Conservation (phyloP, 371 early-diverging fungal species). For the Syncephalastrum sp. region DNA sequence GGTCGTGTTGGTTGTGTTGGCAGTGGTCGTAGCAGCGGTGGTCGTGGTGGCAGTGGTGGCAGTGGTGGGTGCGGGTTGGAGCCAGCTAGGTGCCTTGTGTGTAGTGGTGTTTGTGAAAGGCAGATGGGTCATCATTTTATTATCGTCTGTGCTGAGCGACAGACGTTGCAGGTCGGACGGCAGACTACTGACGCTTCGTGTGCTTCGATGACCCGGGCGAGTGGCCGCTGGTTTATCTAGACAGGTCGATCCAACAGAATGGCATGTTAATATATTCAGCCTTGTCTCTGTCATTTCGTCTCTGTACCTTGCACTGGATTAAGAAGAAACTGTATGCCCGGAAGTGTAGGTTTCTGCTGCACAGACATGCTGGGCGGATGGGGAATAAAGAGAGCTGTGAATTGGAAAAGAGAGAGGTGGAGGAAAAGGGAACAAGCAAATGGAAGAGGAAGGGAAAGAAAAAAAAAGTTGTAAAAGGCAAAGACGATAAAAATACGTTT, state of each 20-base stretch:
- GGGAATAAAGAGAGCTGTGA: slow-evolving; percentile 1
- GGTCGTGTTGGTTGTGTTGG: background rate
- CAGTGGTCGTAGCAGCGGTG: background rate
- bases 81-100: slow-evolving; percentile 12
- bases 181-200: slow-evolving; percentile 20
- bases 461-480: background rate
- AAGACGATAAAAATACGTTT: too few species aligned
- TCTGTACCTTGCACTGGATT: slow-evolving; percentile 13
- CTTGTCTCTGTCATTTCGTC: background rate
- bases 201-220: slow-evolving; percentile 19
- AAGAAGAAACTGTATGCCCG: slow-evolving; percentile 18
- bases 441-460: slow-evolving; percentile 4
- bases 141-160: slow-evolving; percentile 13
- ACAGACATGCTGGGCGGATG: slow-evolving; percentile 12
- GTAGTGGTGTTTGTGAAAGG: slow-evolving; percentile 3
- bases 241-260: background rate
- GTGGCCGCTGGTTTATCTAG: slow-evolving; percentile 1
- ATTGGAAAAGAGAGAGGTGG: background rate
- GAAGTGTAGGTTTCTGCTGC: slow-evolving; percentile 13
- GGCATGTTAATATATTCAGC: background rate
- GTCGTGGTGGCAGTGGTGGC: slow-evolving; percentile 2
- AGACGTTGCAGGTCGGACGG: slow-evolving; percentile 22
- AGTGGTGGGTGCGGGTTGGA: slow-evolving; percentile 4
- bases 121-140: background rate
- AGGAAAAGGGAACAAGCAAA: slow-evolving; percentile 6